phyloP scores from a whole-genome alignment of 2,329 filamentous ascomycete genomes.

The Apiospora hydei region DNA sequence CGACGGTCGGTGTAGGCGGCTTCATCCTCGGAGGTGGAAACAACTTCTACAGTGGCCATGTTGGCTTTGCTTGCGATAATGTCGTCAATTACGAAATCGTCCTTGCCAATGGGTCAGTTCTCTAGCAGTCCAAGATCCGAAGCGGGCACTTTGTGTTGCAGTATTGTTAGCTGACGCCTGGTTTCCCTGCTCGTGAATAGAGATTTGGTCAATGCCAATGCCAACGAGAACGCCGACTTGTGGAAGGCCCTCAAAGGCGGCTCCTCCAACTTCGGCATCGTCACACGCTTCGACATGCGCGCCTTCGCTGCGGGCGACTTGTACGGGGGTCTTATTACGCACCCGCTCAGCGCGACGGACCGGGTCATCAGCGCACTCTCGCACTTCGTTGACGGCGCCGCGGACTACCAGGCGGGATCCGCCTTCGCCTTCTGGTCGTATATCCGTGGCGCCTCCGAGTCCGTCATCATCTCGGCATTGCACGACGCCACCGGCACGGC shows the following conservation, averaged over 20 bases:
- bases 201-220: conserved; percentile 7
- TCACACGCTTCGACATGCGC: conserved; percentile 23
- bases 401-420: conserved; percentile 18
- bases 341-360: conserved; percentile 4
- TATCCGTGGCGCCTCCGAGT: conserved; percentile 5
- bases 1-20: conserved; percentile 19
- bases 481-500: conserved; percentile 15
- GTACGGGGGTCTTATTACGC: conserved; percentile 17
- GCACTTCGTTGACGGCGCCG: conserved; percentile 2
- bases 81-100: conserved; percentile 23
- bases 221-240: conserved; percentile 24
- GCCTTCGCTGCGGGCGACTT: background rate
- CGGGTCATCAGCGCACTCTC: background rate
- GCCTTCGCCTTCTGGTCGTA: conserved; percentile 19
- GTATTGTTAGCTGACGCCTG: background rate
- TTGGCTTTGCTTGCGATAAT: conserved; percentile 23
- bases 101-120: conserved; percentile 18
- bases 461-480: conserved; percentile 20
- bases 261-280: conserved; percentile 24
- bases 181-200: background rate
- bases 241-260: conserved; percentile 23
- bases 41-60: conserved; percentile 18
- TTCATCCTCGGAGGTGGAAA: conserved; percentile 22
- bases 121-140: background rate
- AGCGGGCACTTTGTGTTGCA: background rate